A percentile compares a stretch with the other conserved stretches of the same genome.
These are phyloP conservation scores for Salpingoeca rosetta DNA, from an alignment of 78 protist species.

Conservation along the genomic window DNA sequence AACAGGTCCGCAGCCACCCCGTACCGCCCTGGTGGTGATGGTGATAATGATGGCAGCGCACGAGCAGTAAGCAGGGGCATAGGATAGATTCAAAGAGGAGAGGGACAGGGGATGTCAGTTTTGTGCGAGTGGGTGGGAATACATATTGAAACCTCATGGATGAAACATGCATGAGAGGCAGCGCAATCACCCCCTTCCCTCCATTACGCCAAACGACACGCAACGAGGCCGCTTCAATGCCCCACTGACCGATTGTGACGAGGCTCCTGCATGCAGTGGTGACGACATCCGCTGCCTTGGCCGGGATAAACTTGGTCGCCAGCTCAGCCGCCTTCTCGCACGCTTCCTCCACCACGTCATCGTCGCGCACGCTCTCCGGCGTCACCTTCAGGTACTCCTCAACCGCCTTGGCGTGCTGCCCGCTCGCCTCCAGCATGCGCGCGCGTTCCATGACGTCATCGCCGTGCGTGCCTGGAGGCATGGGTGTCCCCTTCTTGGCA, in stretches of 20 bases:
- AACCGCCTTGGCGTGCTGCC: slow-evolving; percentile 43
- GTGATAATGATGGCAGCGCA: too few species aligned
- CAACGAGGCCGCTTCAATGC: too few species aligned
- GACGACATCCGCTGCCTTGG: slow-evolving; percentile 18
- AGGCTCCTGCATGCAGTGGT: background rate
- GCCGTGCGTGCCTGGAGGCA: background rate
- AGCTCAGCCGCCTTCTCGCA: slow-evolving; percentile 50
- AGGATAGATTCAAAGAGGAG: background rate
- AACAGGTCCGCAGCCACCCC: slow-evolving; percentile 25
- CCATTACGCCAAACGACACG: too few species aligned
- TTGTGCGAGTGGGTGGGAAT: too few species aligned
- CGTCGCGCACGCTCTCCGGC: background rate
- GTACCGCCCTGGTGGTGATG: too few species aligned
- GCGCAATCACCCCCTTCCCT: too few species aligned
- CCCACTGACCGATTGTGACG: slow-evolving; percentile 8
- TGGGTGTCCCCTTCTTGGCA: background rate
- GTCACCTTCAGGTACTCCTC: slow-evolving; percentile 39
- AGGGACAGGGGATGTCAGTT: background rate
- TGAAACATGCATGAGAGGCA: too few species aligned
- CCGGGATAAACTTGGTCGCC: slow-evolving; percentile 36
- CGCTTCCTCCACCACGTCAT: background rate
- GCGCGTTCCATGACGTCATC: slow-evolving; percentile 1
- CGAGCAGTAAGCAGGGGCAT: background rate
- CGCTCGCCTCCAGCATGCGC: slow-evolving; percentile 21
- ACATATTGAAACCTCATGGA: too few species aligned